Percentiles rank a stretch among this genome's conserved stretches.
These are phyloP conservation scores for Trichoderma virens DNA, from an alignment of 495 filamentous ascomycete genomes.

Conservation along the genomic window DNA sequence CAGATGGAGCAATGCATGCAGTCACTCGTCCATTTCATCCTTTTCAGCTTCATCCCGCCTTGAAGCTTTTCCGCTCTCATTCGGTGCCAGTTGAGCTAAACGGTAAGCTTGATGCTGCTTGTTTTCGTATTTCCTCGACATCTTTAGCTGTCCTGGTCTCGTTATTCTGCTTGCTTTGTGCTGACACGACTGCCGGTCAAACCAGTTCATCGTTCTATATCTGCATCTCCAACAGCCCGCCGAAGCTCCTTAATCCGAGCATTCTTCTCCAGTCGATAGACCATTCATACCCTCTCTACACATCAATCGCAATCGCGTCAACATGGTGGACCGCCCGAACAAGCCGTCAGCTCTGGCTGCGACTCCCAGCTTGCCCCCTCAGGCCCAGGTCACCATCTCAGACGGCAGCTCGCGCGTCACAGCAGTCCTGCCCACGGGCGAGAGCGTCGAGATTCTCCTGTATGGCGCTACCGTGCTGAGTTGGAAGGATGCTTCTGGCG, in stretches of 20 bases:
- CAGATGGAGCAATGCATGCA: conserved; percentile 8
- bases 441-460: conserved; percentile 76
- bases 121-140: background rate
- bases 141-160: background rate
- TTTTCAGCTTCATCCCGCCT: background rate
- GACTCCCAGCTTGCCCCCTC: conserved; percentile 54
- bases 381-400: conserved; percentile 60
- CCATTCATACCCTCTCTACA: too few species aligned
- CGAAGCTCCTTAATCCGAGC: too few species aligned
- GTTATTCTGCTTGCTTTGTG: background rate
- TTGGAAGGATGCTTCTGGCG: conserved; percentile 75
- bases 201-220: background rate
- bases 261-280: too few species aligned
- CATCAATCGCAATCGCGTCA: background rate
- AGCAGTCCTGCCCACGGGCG: conserved; percentile 73
- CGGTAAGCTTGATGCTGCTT: background rate
- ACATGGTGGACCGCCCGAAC: conserved; percentile 80
- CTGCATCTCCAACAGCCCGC: background rate
- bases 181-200: background rate
- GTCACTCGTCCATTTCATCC: background rate
- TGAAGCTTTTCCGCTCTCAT: background rate
- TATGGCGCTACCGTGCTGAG: conserved; percentile 88
- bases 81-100: background rate
- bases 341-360: conserved; percentile 72
- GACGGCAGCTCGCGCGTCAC: conserved; percentile 57